phyloP scores from a whole-genome alignment of 140 eudicot genomes.

The Artemisia princeps region DNA sequence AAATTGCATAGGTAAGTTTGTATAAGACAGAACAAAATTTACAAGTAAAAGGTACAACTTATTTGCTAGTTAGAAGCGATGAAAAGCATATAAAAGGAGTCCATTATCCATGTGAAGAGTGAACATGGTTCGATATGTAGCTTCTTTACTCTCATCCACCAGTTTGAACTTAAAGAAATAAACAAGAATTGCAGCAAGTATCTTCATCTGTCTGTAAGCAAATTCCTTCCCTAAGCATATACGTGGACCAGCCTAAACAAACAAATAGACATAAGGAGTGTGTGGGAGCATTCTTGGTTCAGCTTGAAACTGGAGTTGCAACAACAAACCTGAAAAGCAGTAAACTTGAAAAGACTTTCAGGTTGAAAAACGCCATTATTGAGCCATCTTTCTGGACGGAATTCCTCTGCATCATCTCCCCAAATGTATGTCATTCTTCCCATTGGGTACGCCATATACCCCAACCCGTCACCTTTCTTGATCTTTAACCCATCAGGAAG shows the following conservation, averaged over 20 bases:
- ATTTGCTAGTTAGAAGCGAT: constrained; percentile 3
- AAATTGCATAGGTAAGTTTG: too few relatives aligned
- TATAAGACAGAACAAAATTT: too few relatives aligned
- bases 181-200: constrained; percentile 36
- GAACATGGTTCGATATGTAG: constrained; percentile 36
- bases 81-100: constrained; percentile 36
- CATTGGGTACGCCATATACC: constrained; percentile 35
- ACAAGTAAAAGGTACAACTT: too few relatives aligned
- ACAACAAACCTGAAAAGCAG: constrained; percentile 43
- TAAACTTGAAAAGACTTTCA: constrained; percentile 47
- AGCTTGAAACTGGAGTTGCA: too few relatives aligned
- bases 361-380: constrained; percentile 43
- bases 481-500: constrained; percentile 25
- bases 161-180: constrained; percentile 37
- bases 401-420: constrained; percentile 45
- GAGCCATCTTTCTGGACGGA: constrained; percentile 59
- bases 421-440: constrained; percentile 37
- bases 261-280: neutral
- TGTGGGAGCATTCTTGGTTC: neutral
- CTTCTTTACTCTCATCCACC: constrained; percentile 32
- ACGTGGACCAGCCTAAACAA: constrained; percentile 53
- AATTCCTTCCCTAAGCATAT: constrained; percentile 54
- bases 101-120: constrained; percentile 45
- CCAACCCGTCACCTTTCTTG: constrained; percentile 35
- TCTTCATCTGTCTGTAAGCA: constrained; percentile 63